Conservation (phyloP, 2,329 filamentous ascomycete genomes). For the Ceratocystis papillata region DNA sequence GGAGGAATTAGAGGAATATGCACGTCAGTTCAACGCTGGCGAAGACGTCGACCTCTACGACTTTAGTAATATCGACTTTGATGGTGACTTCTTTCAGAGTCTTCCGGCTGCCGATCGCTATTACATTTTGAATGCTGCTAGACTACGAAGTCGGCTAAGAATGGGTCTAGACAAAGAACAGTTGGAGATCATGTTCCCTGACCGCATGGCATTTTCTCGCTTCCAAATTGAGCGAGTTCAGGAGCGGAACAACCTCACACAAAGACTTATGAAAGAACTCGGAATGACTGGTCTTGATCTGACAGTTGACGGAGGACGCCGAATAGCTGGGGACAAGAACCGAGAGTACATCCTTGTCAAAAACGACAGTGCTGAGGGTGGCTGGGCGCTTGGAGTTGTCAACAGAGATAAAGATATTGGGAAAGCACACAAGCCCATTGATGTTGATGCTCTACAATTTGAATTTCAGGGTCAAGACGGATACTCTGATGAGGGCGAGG, state of each 20-base stretch:
- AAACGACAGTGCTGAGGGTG: slow-evolving; percentile 87
- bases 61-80: slow-evolving; percentile 97
- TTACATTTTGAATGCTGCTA: slow-evolving; percentile 91
- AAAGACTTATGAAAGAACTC: slow-evolving; percentile 86
- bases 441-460: slow-evolving; percentile 61
- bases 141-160: slow-evolving; percentile 73
- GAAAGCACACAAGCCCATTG: slow-evolving; percentile 76
- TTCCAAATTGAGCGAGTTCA: slow-evolving; percentile 93
- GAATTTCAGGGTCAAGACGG: slow-evolving; percentile 47
- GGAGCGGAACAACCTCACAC: slow-evolving; percentile 88
- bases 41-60: slow-evolving; percentile 89
- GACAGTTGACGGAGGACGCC: slow-evolving; percentile 49
- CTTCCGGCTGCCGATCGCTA: slow-evolving; percentile 83
- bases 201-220: slow-evolving; percentile 90
- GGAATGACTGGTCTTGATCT: slow-evolving; percentile 73
- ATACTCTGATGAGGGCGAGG: slow-evolving; percentile 55
- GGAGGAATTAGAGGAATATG: slow-evolving; percentile 88
- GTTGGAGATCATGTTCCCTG: slow-evolving; percentile 89
- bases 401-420: slow-evolving; percentile 72
- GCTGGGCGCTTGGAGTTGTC: slow-evolving; percentile 91
- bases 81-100: slow-evolving; percentile 88
- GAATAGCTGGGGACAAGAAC: slow-evolving; percentile 74
- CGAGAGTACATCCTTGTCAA: slow-evolving; percentile 94
- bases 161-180: slow-evolving; percentile 98
- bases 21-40: slow-evolving; percentile 78